Base-by-base conservation (phyloP, 768 basidiomycete genomes). In the Russula brevipes region DNA sequence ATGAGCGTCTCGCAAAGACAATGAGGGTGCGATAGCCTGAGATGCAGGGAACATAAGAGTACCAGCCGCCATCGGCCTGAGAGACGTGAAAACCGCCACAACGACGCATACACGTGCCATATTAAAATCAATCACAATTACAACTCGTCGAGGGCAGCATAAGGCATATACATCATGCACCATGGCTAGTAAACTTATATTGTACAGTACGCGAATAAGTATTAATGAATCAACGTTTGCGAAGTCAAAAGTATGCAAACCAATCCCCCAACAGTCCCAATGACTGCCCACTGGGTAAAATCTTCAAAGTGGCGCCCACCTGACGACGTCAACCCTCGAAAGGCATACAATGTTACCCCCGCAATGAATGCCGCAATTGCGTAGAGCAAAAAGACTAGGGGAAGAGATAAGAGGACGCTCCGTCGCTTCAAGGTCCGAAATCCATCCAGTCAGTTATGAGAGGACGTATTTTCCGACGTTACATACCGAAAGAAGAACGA, bases 311-410 rank as follows among this genome's bases (percentile, higher is more conserved):
- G 81, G 52, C 74, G 73, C 17, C 71, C 68, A 19, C 77, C 75
- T n/a, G 78, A 75, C 19, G 78, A 52, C 0, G 78, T 76, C 3
- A 76, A 71, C 0, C 82, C 86, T 5, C 83, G 76, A 73, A 88
- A 83, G 0, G 85, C 82, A 71, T 89, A 90, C 31, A 89, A 63
- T 0, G 83, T 80, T 33, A 90, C 78, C 0, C 81, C 88, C 0
- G 82, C 78, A 42, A 89, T 74, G 74, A 91, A 88, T 1, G 82
- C 86, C 1, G 84, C 78, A 64, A 90, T 79, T 1, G 87, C 82
- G 71, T 90, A 91, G 0, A 84, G 81, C 39, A 91, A 75, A 66
- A 90, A 85, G 33, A 90, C 87, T 24, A 89, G 75, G 0, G 90
- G 89, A 12, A 91, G 79, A 0, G 89, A 88, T 63, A 88, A 77